Evolutionary conservation across 805 yeast species (phyloP), one percentile per base, ranked within the genome.

Genomic region (Ogataea polymorpha): DNA sequence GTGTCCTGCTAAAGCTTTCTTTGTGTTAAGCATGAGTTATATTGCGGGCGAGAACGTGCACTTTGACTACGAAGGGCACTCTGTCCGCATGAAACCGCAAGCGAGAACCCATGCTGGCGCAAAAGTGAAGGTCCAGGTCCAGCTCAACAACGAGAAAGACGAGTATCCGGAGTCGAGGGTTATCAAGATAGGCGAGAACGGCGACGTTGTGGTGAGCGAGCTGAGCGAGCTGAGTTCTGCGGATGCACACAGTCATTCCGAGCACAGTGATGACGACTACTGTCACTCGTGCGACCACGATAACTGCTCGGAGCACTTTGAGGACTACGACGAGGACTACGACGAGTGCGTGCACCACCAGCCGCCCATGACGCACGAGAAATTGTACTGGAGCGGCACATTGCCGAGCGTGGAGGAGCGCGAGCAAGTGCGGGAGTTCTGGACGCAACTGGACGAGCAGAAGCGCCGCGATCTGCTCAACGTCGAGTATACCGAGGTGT

Each of bases 91-190:
- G 27, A 42, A 42, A 27, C 48, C 52, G 39, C 49, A 42, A 38
- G 46, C 44, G 50, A 45, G 28, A 50, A 42, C 45, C 44, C 42
- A 32, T 43, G 39, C 41, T 9, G 32, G 13, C 15, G 37, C 44
- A 24, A 45, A 41, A 28, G 32, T 38, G 37, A 50, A 51, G 33
- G 44, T 41, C 51, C 65, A 72, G 32, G 79, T 77, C 2, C 71
- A 77, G 34, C 51, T 79, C 18, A 73, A 72, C 53, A 69, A 79
- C 51, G 77, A 81, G 11, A 68, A 72, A 28, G 72, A 75, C 25
- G 87, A 81, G 12, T 84, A 84, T 54, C 93, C 93, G 2, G 71
- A 75, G 11, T 81, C 89, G 7, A 62, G 93, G 42, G 79, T 84
- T 4, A 79, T 84, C 33, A 82, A 77, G 50, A 80, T 81, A 50